Evolutionary conservation across 106 monocot species (phyloP).

Genomic region (Acorus calamus): DNA sequence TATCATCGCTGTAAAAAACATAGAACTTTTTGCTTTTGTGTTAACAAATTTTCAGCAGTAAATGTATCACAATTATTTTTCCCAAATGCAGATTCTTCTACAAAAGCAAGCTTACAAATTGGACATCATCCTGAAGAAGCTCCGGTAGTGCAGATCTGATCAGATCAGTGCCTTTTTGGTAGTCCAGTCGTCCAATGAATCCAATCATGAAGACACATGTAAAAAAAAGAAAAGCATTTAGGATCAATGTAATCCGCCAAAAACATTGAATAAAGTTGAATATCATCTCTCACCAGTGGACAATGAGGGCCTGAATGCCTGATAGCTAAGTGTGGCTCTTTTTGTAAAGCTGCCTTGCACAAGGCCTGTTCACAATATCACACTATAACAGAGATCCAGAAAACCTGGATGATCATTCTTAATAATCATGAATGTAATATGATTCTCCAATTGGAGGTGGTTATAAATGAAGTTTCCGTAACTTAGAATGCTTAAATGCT

Average conservation of each 20-base stretch:
- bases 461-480: too few species aligned
- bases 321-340: conserved; percentile 55
- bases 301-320: conserved; percentile 49
- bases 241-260: neutral
- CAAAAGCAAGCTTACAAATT: conserved; percentile 88
- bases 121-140: conserved; percentile 64
- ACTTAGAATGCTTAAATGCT: too few species aligned
- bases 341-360: conserved; percentile 82
- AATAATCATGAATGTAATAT: neutral
- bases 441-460: too few species aligned
- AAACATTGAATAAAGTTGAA: neutral
- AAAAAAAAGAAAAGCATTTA: neutral
- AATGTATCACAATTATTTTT: too few species aligned
- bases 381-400: too few species aligned
- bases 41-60: too few species aligned
- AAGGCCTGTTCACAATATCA: conserved; percentile 53
- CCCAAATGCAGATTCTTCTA: too few species aligned
- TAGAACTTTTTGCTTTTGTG: too few species aligned
- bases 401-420: neutral
- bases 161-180: conserved; percentile 90
- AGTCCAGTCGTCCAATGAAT: conserved; percentile 88
- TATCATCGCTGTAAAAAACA: too few species aligned
- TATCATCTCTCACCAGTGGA: conserved; percentile 46
- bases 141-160: conserved; percentile 50
- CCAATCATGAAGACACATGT: conserved; percentile 55